A percentile compares a stretch with the other conserved stretches of the same genome.
Conservation (phyloP, 768 basidiomycete species). For the Auriscalpium microsporum region DNA sequence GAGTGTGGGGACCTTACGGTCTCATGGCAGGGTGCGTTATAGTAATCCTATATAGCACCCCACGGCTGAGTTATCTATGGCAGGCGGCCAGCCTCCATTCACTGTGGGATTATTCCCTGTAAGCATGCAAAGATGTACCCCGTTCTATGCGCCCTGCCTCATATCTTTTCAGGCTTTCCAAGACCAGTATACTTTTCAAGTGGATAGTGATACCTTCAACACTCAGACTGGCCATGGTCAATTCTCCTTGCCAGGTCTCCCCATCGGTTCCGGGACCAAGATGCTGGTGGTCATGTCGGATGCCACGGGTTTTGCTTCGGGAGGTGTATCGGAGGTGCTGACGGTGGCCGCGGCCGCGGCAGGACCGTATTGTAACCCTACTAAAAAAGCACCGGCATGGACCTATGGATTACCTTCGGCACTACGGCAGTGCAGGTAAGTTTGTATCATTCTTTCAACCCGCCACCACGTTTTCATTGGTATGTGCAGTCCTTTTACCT, state of each 20-base stretch:
- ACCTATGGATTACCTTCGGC: slow-evolving; percentile 41
- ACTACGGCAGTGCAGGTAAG: slow-evolving; percentile 56
- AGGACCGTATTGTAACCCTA: slow-evolving; percentile 38
- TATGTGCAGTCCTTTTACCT: background rate
- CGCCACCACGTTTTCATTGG: background rate
- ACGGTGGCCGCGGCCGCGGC: slow-evolving; percentile 40
- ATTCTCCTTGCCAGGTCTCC: slow-evolving; percentile 25
- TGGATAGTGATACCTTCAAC: too few relatives aligned
- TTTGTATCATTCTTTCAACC: background rate
- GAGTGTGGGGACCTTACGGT: slow-evolving; percentile 56
- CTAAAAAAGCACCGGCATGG: slow-evolving; percentile 37
- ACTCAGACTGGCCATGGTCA: slow-evolving; percentile 39
- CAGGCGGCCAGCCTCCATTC: slow-evolving; percentile 10
- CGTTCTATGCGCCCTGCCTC: too few relatives aligned
- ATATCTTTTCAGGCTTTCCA: too few relatives aligned
- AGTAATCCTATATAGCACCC: background rate
- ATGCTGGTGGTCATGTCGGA: slow-evolving; percentile 65
- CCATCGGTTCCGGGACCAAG: too few relatives aligned
- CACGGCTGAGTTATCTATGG: background rate
- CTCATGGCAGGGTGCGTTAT: slow-evolving; percentile 50
- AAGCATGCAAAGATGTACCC: background rate
- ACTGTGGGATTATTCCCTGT: slow-evolving; percentile 4
- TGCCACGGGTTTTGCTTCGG: slow-evolving; percentile 56
- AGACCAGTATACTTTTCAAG: too few relatives aligned
- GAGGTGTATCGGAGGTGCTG: slow-evolving; percentile 45